A percentile compares a stretch with the other conserved stretches of the same genome.
phyloP scores from a whole-genome alignment of 2,329 filamentous ascomycete species.

The Aureobasidium sp. region DNA sequence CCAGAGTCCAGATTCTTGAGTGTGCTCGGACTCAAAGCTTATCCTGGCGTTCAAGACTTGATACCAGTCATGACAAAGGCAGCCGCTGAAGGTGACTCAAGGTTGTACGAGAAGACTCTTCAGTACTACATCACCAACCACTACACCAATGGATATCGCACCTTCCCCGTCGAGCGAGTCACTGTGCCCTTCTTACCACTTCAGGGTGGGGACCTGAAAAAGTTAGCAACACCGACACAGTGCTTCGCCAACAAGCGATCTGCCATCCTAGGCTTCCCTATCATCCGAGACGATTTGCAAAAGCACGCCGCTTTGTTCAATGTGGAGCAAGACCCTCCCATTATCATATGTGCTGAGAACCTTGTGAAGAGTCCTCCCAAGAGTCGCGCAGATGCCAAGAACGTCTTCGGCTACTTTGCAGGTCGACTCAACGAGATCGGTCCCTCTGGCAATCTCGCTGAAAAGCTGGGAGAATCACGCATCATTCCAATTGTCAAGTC shows the following conservation, averaged over 20 bases:
- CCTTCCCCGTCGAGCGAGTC: slow-evolving; percentile 50
- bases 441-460: slow-evolving; percentile 46
- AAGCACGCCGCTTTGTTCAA: slow-evolving; percentile 79
- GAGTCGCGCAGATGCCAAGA: slow-evolving; percentile 57
- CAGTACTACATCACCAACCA: slow-evolving; percentile 78
- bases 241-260: slow-evolving; percentile 80
- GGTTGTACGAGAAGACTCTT: slow-evolving; percentile 62
- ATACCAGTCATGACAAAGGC: slow-evolving; percentile 67
- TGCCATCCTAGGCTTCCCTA: slow-evolving; percentile 70
- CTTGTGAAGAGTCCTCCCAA: slow-evolving; percentile 67
- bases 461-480: slow-evolving; percentile 54
- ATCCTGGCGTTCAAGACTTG: slow-evolving; percentile 66
- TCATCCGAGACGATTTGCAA: slow-evolving; percentile 69
- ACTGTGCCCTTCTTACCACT: slow-evolving; percentile 57
- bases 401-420: slow-evolving; percentile 77
- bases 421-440: slow-evolving; percentile 68
- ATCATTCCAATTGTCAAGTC: slow-evolving; percentile 61
- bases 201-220: slow-evolving; percentile 39
- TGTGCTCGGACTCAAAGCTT: slow-evolving; percentile 63
- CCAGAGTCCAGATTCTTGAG: slow-evolving; percentile 69
- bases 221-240: slow-evolving; percentile 62
- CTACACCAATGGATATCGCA: slow-evolving; percentile 66
- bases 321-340: slow-evolving; percentile 72
- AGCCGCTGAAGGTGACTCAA: slow-evolving; percentile 44
- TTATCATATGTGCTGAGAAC: slow-evolving; percentile 66